Percentiles rank a stretch among this genome's conserved stretches.
Evolutionary conservation across 768 basidiomycete species (phyloP).

Genomic region (Suillus fuscotomentosus): DNA sequence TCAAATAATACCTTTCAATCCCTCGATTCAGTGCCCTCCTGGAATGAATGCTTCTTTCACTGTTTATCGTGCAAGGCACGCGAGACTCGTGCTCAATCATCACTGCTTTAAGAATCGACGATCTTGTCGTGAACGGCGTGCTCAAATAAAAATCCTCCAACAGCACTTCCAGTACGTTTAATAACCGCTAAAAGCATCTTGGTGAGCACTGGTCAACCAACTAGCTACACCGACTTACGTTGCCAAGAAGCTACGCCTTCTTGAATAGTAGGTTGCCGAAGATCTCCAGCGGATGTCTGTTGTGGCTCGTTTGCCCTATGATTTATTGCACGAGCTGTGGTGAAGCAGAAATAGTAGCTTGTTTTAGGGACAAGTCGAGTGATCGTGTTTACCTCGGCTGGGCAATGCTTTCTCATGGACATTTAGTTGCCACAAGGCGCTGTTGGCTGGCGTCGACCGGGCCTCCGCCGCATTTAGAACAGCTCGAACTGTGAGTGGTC

Average conservation of each 20-base stretch:
- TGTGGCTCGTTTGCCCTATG: background rate
- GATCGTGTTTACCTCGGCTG: constrained; percentile 1
- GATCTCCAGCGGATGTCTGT: background rate
- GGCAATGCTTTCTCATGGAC: background rate
- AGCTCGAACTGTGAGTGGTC: background rate
- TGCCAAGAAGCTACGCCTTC: background rate
- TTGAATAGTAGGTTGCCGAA: background rate
- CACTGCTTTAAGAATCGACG: background rate
- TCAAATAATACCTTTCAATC: background rate
- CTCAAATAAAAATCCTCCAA: background rate
- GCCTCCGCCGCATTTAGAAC: background rate
- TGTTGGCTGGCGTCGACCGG: background rate
- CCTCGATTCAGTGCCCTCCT: background rate
- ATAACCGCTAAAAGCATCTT: background rate
- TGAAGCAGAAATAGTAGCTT: background rate
- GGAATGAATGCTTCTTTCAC: background rate
- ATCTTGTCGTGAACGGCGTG: background rate
- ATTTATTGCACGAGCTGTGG: background rate
- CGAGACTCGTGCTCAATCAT: background rate
- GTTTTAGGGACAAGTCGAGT: too few relatives aligned
- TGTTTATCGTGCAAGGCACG: background rate
- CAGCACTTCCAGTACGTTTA: background rate
- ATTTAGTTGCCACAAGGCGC: background rate
- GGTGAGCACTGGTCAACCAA: background rate
- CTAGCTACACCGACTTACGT: background rate